These are phyloP conservation scores for Volvox africanus DNA, from an alignment of 139 green algal genomes.

Conservation along the genomic window DNA sequence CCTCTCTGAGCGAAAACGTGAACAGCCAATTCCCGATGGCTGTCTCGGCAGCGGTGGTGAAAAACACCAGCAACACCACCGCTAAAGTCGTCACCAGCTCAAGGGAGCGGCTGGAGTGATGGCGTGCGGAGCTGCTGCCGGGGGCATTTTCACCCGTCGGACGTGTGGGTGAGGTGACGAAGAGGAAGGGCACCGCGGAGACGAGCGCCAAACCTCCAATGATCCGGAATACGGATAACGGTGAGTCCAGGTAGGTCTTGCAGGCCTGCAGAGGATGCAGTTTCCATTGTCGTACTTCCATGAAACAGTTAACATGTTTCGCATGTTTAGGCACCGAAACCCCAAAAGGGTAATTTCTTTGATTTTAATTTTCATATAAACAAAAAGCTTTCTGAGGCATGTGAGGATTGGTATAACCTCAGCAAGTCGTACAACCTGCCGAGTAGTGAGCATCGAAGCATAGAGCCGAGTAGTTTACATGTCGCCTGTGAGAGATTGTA, in stretches of 20 bases:
- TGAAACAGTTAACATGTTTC: no score
- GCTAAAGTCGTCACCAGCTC: constrained; percentile 29
- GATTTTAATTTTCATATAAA: no score
- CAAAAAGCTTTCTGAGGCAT: no score
- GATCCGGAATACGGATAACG: constrained; percentile 54
- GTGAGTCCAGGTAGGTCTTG: constrained; percentile 38
- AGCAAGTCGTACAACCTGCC: no score
- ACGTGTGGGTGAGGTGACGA: constrained; percentile 54
- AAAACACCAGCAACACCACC: constrained; percentile 60
- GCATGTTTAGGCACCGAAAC: no score
- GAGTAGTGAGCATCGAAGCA: no score
- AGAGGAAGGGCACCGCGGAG: constrained; percentile 57
- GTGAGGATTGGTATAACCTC: no score
- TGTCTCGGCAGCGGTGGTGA: constrained; percentile 62
- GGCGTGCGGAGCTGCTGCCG: not conserved
- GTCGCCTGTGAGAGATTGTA: no score
- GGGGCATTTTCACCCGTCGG: not conserved
- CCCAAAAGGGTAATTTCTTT: no score
- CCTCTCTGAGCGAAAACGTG: constrained; percentile 51
- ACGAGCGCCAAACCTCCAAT: constrained; percentile 31
- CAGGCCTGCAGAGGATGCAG: constrained; percentile 29
- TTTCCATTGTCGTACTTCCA: no score
- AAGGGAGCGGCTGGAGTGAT: constrained; percentile 34
- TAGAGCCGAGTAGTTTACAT: no score
- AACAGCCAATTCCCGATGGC: constrained; percentile 64